Percentiles rank a stretch among this genome's conserved stretches.
Conservation (phyloP, 2,329 filamentous ascomycete species). For the Epichloe glyceriae region DNA sequence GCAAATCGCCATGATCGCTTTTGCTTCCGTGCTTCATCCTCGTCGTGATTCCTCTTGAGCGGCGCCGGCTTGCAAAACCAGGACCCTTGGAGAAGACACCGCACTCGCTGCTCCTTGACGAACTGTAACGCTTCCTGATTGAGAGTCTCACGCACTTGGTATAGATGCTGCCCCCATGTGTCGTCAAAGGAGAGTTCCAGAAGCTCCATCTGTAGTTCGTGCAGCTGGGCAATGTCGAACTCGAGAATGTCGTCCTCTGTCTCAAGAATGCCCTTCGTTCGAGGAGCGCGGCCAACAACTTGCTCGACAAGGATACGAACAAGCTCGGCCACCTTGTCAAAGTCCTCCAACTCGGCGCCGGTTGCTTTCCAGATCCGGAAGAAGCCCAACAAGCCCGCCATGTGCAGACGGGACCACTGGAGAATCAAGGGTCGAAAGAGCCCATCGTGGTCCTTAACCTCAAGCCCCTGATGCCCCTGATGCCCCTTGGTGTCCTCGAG, state of each 20-base stretch:
- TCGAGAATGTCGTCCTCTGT: constrained; percentile 81
- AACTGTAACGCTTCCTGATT: constrained; percentile 88
- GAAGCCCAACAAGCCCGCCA: constrained; percentile 73
- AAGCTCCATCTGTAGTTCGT: constrained; percentile 86
- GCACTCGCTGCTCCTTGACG: constrained; percentile 89
- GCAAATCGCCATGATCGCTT: constrained; percentile 65
- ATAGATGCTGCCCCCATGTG: constrained; percentile 82
- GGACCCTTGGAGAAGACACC: constrained; percentile 74
- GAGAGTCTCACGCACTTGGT: constrained; percentile 81
- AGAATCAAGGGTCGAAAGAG: constrained; percentile 77
- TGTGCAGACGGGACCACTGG: constrained; percentile 87
- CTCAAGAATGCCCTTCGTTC: constrained; percentile 73
- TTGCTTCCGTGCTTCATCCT: constrained; percentile 22
- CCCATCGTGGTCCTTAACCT: constrained; percentile 69
- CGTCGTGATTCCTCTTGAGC: constrained; percentile 20
- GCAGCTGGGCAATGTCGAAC: constrained; percentile 65
- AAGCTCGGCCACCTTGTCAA: constrained; percentile 85
- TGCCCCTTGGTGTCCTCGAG: constrained; percentile 67
- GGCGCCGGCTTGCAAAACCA: constrained; percentile 59
- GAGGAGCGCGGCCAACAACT: constrained; percentile 67
- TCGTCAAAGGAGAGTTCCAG: constrained; percentile 86
- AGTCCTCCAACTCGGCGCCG: constrained; percentile 71
- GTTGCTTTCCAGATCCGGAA: constrained; percentile 88
- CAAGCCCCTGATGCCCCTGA: constrained; percentile 58
- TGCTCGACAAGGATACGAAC: constrained; percentile 83